phyloP scores from a whole-genome alignment of 2,329 filamentous ascomycete genomes.

The Alternaria solani region DNA sequence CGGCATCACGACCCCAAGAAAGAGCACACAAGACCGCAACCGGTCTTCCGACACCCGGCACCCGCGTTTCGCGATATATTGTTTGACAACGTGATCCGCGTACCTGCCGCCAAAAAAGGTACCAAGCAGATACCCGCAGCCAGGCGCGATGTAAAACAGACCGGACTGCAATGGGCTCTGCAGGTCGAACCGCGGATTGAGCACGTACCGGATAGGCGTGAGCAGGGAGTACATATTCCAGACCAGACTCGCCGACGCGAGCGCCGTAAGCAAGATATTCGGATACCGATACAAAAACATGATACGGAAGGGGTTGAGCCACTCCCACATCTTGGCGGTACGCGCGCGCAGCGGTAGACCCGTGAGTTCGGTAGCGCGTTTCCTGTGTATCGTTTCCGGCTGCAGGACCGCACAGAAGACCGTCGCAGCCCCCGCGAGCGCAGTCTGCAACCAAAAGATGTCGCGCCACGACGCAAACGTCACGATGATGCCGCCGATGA shows the following conservation, averaged over 20 bases:
- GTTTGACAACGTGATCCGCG: slow-evolving; percentile 71
- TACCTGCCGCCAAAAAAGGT: slow-evolving; percentile 76
- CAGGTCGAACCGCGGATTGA: slow-evolving; percentile 77
- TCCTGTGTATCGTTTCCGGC: slow-evolving; percentile 75
- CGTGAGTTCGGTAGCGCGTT: slow-evolving; percentile 67
- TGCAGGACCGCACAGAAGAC: slow-evolving; percentile 71
- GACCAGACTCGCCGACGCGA: slow-evolving; percentile 69
- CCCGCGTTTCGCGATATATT: slow-evolving; percentile 66
- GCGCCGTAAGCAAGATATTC: slow-evolving; percentile 66
- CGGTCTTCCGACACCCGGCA: slow-evolving; percentile 73
- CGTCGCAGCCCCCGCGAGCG: slow-evolving; percentile 67
- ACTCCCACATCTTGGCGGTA: slow-evolving; percentile 63
- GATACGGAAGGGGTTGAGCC: slow-evolving; percentile 73
- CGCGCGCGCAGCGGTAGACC: slow-evolving; percentile 62
- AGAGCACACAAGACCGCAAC: slow-evolving; percentile 62
- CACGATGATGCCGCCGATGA: slow-evolving; percentile 78
- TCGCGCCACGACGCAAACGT: slow-evolving; percentile 76
- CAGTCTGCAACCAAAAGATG: slow-evolving; percentile 81
- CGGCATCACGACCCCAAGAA: slow-evolving; percentile 66
- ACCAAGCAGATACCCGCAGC: slow-evolving; percentile 72
- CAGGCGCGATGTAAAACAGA: slow-evolving; percentile 78
- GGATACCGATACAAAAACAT: slow-evolving; percentile 71
- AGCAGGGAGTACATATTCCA: slow-evolving; percentile 80
- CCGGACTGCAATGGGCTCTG: slow-evolving; percentile 71
- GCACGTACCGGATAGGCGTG: slow-evolving; percentile 74